Evolutionary conservation across 2,329 filamentous ascomycete genomes (phyloP).

Genomic region (Mycosphaerella sp.): DNA sequence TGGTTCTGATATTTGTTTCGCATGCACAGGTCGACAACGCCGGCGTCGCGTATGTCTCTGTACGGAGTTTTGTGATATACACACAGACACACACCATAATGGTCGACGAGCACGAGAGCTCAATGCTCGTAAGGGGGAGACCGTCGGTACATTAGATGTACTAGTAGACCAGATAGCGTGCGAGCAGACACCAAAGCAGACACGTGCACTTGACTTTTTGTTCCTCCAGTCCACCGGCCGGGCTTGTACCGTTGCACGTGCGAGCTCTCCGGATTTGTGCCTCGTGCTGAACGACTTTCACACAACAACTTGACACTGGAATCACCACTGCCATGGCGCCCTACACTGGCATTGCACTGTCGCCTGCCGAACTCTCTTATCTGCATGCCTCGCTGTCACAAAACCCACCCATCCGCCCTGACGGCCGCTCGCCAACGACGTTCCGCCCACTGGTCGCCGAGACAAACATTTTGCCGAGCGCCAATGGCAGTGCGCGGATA

Average conservation of each 20-base stretch:
- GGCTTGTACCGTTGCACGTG: not conserved
- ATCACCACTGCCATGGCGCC: slow-evolving; percentile 49
- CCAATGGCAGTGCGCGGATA: slow-evolving; percentile 87
- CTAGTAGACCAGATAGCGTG: not conserved
- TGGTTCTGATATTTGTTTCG: slow-evolving; percentile 3
- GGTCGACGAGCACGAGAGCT: not conserved
- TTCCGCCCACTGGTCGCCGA: slow-evolving; percentile 90
- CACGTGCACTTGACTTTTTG: not conserved
- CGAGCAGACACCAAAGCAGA: not conserved
- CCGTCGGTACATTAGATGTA: not conserved
- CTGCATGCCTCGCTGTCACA: slow-evolving; percentile 81
- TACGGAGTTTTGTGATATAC: slow-evolving; percentile 5
- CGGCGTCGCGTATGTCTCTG: slow-evolving; percentile 11
- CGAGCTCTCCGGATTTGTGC: not conserved
- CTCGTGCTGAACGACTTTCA: not conserved
- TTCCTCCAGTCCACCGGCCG: not conserved
- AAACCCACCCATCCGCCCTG: slow-evolving; percentile 77
- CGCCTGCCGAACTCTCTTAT: slow-evolving; percentile 93
- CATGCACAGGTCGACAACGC: slow-evolving; percentile 11
- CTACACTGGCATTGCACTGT: slow-evolving; percentile 61
- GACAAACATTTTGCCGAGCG: slow-evolving; percentile 77
- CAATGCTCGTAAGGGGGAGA: not conserved
- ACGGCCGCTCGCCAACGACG: slow-evolving; percentile 73
- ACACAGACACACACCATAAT: not conserved
- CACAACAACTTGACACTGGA: not conserved